Evolutionary conservation across 2,329 filamentous ascomycete genomes (phyloP).

Genomic region (Aureobasidium leucospermi): DNA sequence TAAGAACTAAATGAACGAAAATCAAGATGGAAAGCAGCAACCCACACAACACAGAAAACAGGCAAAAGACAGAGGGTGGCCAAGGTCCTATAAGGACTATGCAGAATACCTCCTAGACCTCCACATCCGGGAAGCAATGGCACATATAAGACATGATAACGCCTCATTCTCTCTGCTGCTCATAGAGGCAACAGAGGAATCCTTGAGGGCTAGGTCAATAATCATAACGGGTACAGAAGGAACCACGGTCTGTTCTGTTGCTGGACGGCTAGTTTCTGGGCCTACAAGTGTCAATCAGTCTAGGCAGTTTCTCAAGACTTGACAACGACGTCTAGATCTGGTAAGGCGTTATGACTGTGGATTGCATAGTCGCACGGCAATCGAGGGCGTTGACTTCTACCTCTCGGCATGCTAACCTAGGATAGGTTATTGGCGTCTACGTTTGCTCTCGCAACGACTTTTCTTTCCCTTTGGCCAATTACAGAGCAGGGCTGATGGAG

Average conservation of each 20-base stretch:
- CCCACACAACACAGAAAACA: neutral
- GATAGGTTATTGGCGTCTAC: neutral
- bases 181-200: neutral
- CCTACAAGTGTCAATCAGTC: neutral
- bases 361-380: neutral
- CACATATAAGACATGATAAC: conserved; percentile 6
- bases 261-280: neutral
- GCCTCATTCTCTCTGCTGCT: neutral
- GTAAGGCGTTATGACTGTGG: neutral
- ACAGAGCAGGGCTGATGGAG: neutral
- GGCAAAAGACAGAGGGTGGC: neutral
- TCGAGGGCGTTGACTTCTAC: neutral
- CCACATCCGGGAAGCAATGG: neutral
- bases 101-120: neutral
- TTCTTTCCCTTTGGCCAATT: neutral
- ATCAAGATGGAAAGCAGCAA: conserved; percentile 2
- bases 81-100: conserved; percentile 1
- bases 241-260: neutral
- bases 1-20: neutral
- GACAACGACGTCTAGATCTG: neutral
- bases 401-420: neutral
- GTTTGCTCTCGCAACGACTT: neutral
- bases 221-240: neutral
- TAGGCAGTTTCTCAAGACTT: neutral
- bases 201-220: neutral